Conservation (phyloP, 768 basidiomycete genomes). For the Tylopilus cervinicoccineus region DNA sequence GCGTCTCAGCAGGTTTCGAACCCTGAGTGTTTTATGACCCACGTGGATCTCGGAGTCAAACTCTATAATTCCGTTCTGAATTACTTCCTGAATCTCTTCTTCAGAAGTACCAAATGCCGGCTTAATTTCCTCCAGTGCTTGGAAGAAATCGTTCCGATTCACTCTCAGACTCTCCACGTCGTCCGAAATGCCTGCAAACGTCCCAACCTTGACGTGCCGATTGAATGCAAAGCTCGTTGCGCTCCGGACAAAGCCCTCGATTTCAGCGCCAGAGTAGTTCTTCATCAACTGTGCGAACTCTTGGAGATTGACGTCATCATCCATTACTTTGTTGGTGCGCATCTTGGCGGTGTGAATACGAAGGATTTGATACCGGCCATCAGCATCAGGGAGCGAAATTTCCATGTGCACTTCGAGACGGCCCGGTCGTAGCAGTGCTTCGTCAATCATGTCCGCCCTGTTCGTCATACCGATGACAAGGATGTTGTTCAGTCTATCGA, state of each 20-base stretch:
- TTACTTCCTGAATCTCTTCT: slow-evolving; percentile 88
- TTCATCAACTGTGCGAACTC: slow-evolving; percentile 86
- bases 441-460: slow-evolving; percentile 97
- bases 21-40: slow-evolving; percentile 5
- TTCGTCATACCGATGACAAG: slow-evolving; percentile 99
- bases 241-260: slow-evolving; percentile 93
- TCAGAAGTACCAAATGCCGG: slow-evolving; percentile 98
- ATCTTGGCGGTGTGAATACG: slow-evolving; percentile 95
- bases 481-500: slow-evolving; percentile 97
- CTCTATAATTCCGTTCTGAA: slow-evolving; percentile 96
- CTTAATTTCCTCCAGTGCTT: slow-evolving; percentile 89
- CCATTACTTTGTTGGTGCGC: slow-evolving; percentile 90
- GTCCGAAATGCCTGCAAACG: slow-evolving; percentile 93
- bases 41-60: slow-evolving; percentile 76
- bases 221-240: slow-evolving; percentile 98
- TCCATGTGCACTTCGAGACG: slow-evolving; percentile 99
- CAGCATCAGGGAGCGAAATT: slow-evolving; percentile 93
- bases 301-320: slow-evolving; percentile 70
- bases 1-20: not conserved
- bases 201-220: slow-evolving; percentile 95
- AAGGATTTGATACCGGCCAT: slow-evolving; percentile 89
- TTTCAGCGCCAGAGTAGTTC: slow-evolving; percentile 98
- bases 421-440: slow-evolving; percentile 93
- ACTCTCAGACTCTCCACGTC: slow-evolving; percentile 94
- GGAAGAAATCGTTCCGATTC: slow-evolving; percentile 79